A percentile compares a stretch with the other conserved stretches of the same genome.
These are phyloP conservation scores for Dactylis glomerata DNA, from an alignment of 176 grass and related monocot species.

Conservation along the genomic window DNA sequence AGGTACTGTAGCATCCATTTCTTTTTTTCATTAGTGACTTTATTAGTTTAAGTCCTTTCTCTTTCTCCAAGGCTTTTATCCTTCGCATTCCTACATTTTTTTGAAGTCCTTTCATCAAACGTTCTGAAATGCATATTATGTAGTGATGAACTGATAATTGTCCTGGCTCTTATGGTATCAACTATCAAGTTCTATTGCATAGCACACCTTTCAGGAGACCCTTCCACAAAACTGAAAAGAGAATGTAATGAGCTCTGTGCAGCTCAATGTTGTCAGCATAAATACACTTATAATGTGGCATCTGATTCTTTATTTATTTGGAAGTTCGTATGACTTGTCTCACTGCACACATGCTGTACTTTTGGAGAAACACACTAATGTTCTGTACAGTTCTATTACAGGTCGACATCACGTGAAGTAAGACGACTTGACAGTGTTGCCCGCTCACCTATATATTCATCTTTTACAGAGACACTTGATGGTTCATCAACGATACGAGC, in stretches of 20 bases:
- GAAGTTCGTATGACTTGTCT: background rate
- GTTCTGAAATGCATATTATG: background rate
- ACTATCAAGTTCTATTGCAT: background rate
- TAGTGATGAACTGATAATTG: background rate
- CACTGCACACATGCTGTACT: background rate
- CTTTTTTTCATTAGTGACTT: background rate
- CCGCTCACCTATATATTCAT: conserved; percentile 97
- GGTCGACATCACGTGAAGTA: conserved; percentile 94
- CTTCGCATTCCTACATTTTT: background rate
- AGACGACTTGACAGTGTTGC: conserved; percentile 88
- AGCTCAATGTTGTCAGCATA: background rate
- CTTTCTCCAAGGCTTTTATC: background rate
- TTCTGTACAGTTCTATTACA: conserved; percentile 61
- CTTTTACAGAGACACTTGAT: conserved; percentile 89
- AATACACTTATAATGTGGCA: background rate
- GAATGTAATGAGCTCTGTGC: background rate
- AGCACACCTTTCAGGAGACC: background rate
- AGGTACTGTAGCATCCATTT: conserved; percentile 39
- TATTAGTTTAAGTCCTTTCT: background rate
- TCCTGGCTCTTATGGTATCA: background rate
- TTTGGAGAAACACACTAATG: conserved; percentile 31
- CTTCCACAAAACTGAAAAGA: conserved; percentile 9
- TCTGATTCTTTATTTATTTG: background rate
- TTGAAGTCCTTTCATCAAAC: background rate
- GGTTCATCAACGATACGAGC: conserved; percentile 94